A percentile compares a stretch with the other conserved stretches of the same genome.
phyloP scores from a whole-genome alignment of 2,329 filamentous ascomycete genomes.

The Cyclaneusma minus region DNA sequence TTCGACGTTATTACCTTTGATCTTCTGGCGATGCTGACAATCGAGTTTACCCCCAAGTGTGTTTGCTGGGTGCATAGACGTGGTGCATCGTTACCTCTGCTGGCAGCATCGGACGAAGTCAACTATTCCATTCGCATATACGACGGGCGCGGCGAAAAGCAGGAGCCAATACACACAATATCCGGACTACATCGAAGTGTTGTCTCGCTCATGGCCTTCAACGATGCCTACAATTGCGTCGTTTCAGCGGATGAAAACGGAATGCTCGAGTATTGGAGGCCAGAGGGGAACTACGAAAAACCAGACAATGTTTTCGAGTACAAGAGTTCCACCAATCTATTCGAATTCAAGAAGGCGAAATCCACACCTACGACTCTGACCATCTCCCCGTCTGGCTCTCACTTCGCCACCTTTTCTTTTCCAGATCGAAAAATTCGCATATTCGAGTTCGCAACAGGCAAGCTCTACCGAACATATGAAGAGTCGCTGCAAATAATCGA shows the following conservation, averaged over 20 bases:
- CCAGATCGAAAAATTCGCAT: constrained; percentile 86
- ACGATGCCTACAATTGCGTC: constrained; percentile 77
- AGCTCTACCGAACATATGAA: constrained; percentile 84
- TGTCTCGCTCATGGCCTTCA: constrained; percentile 78
- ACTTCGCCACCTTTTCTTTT: constrained; percentile 80
- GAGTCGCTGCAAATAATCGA: constrained; percentile 81
- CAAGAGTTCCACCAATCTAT: constrained; percentile 87
- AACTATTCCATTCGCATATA: constrained; percentile 67
- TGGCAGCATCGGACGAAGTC: constrained; percentile 67
- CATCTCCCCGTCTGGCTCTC: constrained; percentile 71
- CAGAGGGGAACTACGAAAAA: constrained; percentile 69
- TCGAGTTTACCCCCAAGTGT: constrained; percentile 60
- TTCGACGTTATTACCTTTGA: constrained; percentile 79
- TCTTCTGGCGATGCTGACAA: constrained; percentile 64
- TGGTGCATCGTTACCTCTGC: constrained; percentile 71
- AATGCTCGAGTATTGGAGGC: constrained; percentile 95
- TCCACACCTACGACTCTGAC: constrained; percentile 68
- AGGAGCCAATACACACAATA: constrained; percentile 61
- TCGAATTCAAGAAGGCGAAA: constrained; percentile 95
- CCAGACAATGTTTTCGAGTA: constrained; percentile 82
- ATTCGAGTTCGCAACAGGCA: constrained; percentile 83
- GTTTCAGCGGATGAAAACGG: constrained; percentile 77
- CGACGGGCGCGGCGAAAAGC: constrained; percentile 74
- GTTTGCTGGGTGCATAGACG: constrained; percentile 86
- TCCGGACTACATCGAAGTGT: constrained; percentile 66